Percentiles rank a stretch among this genome's conserved stretches.
Evolutionary conservation across 1,284 basidiomycete species (phyloP).

Genomic region (Hypsizygus ulmarius): DNA sequence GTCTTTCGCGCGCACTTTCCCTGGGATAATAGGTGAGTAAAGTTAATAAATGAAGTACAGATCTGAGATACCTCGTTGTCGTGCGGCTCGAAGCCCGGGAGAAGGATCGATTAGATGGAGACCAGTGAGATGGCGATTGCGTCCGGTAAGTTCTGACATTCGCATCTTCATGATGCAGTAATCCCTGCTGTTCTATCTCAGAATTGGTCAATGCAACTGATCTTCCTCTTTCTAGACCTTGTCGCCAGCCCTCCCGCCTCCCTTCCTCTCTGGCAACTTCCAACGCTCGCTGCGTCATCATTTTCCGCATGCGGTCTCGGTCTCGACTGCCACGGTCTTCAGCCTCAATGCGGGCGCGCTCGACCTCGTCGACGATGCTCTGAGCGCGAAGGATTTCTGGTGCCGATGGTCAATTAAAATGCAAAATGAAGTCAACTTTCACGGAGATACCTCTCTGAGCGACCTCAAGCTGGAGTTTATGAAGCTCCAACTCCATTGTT

Average conservation of each 20-base stretch:
- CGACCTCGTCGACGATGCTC: slow-evolving; percentile 36
- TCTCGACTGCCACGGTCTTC: slow-evolving; percentile 35
- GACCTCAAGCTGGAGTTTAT: slow-evolving; percentile 38
- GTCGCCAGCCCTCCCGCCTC: slow-evolving; percentile 34
- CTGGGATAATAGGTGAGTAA: too few relatives aligned
- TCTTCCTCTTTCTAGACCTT: slow-evolving; percentile 37
- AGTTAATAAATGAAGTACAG: too few relatives aligned
- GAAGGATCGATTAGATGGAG: too few relatives aligned
- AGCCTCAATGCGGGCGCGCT: slow-evolving; percentile 34
- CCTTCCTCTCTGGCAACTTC: slow-evolving; percentile 40
- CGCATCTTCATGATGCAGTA: slow-evolving; percentile 3
- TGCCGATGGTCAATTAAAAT: neutral
- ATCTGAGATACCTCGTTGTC: too few relatives aligned
- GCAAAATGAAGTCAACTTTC: neutral
- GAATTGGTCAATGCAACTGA: slow-evolving; percentile 19
- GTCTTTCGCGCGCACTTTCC: too few relatives aligned
- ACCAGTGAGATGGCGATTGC: neutral
- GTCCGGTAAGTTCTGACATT: neutral
- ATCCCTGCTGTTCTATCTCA: neutral
- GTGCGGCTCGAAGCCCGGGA: too few relatives aligned
- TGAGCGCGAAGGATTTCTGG: slow-evolving; percentile 41
- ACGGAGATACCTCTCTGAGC: slow-evolving; percentile 36
- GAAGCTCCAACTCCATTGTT: slow-evolving; percentile 34
- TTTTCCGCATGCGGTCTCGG: slow-evolving; percentile 31
- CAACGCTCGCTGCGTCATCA: slow-evolving; percentile 35